Percentiles rank a stretch among this genome's conserved stretches.
phyloP scores from a whole-genome alignment of 208 protist genomes.

The Novymonas esmeraldas region DNA sequence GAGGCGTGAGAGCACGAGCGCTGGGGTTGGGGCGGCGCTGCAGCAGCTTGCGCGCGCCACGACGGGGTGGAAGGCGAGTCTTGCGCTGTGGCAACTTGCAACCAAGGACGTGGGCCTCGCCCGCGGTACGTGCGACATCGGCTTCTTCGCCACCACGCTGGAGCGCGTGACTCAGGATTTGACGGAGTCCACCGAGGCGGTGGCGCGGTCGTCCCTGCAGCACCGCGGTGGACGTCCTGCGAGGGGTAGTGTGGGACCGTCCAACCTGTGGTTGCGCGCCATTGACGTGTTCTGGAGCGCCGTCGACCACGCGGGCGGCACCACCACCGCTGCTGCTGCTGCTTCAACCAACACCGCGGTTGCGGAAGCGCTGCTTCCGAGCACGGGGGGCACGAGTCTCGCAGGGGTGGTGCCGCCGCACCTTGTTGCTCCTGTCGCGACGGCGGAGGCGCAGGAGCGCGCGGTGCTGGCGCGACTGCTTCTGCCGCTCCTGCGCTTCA shows the following conservation, averaged over 20 bases:
- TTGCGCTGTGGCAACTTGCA: slow-evolving; percentile 22
- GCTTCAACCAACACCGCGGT: neutral
- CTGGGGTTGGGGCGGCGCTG: slow-evolving; percentile 8
- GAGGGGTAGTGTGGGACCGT: too few relatives aligned
- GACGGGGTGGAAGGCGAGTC: slow-evolving; percentile 25
- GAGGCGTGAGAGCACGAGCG: neutral
- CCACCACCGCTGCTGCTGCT: neutral
- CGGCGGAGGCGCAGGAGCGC: slow-evolving; percentile 36
- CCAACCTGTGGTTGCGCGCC: slow-evolving; percentile 50
- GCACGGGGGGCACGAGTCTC: neutral
- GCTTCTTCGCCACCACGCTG: slow-evolving; percentile 29
- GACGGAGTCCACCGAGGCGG: neutral
- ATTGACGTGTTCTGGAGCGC: slow-evolving; percentile 75
- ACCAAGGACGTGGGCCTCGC: slow-evolving; percentile 23
- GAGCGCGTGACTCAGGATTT: slow-evolving; percentile 16
- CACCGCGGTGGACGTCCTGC: neutral
- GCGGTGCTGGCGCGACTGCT: slow-evolving; percentile 53
- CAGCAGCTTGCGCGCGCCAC: slow-evolving; percentile 9
- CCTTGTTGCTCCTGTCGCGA: neutral
- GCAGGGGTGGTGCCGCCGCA: too few relatives aligned
- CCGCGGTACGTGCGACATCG: slow-evolving; percentile 22
- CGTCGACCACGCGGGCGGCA: slow-evolving; percentile 42
- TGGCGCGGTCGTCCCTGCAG: neutral
- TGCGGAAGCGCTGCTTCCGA: neutral
- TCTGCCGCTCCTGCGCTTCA: slow-evolving; percentile 52